Evolutionary conservation across 2,329 filamentous ascomycete species (phyloP).

Genomic region (Penicillium sp.): DNA sequence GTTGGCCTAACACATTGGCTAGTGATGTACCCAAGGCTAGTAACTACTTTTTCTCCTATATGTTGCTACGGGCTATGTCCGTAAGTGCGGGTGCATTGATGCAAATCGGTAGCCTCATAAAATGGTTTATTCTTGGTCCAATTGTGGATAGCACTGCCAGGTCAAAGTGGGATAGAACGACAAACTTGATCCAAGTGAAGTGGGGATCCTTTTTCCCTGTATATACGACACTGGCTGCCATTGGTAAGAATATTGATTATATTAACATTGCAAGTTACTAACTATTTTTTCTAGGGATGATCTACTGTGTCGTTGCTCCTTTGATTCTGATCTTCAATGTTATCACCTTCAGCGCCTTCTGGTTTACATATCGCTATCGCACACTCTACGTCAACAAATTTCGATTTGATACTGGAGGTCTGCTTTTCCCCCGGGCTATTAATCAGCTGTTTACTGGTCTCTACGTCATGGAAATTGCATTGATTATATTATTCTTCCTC

Average conservation of each 20-base stretch:
- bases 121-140: constrained; percentile 80
- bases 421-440: constrained; percentile 88
- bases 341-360: constrained; percentile 87
- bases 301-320: constrained; percentile 87
- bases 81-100: constrained; percentile 87
- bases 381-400: constrained; percentile 94
- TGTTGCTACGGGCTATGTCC: constrained; percentile 90
- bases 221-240: constrained; percentile 95
- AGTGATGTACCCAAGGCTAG: constrained; percentile 80
- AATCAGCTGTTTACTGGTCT: constrained; percentile 95
- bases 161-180: constrained; percentile 85
- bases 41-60: constrained; percentile 99
- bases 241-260: constrained; percentile 58
- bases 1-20: constrained; percentile 74
- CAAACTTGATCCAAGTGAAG: constrained; percentile 72
- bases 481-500: constrained; percentile 89
- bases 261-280: constrained; percentile 4
- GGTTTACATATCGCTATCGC: constrained; percentile 92
- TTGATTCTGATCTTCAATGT: constrained; percentile 92
- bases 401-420: constrained; percentile 85
- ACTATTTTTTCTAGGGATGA: constrained; percentile 55
- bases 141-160: constrained; percentile 80
- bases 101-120: constrained; percentile 76
- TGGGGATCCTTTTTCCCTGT: constrained; percentile 96
- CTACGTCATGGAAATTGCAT: constrained; percentile 90